A percentile compares a stretch with the other conserved stretches of the same genome.
Conservation (phyloP, 768 basidiomycete species). For the Xerocomellus intermedius region DNA sequence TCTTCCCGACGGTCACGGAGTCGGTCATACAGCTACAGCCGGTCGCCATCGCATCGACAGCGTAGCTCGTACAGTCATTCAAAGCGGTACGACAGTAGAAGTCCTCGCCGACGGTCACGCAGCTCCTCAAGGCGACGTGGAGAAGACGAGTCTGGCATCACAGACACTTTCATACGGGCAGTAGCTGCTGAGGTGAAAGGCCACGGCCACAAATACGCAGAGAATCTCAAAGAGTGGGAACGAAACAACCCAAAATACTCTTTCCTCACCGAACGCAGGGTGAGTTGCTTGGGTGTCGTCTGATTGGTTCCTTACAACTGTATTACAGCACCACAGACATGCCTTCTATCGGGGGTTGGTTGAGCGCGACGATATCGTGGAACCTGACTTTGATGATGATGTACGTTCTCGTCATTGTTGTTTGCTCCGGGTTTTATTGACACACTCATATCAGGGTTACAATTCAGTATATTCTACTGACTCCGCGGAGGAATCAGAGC, state of each 20-base stretch:
- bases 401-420: constrained; percentile 35
- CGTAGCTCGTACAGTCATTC: constrained; percentile 53
- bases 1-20: constrained; percentile 26
- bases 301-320: constrained; percentile 1
- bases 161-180: constrained; percentile 81
- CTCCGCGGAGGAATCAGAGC: constrained; percentile 91
- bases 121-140: constrained; percentile 37
- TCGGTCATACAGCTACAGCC: constrained; percentile 32
- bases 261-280: constrained; percentile 64
- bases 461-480: constrained; percentile 90
- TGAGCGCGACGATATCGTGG: constrained; percentile 50
- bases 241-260: constrained; percentile 77
- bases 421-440: constrained; percentile 5
- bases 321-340: constrained; percentile 63
- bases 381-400: constrained; percentile 82
- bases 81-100: constrained; percentile 41
- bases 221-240: constrained; percentile 71
- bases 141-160: constrained; percentile 59
- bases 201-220: constrained; percentile 76
- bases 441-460: constrained; percentile 56
- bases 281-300: constrained; percentile 27
- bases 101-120: constrained; percentile 45
- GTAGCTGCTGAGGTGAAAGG: constrained; percentile 84
- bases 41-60: constrained; percentile 37
- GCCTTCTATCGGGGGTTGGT: constrained; percentile 70